phyloP scores from a whole-genome alignment of 176 grass and related monocot species.

The Urochloa ruziziensis region DNA sequence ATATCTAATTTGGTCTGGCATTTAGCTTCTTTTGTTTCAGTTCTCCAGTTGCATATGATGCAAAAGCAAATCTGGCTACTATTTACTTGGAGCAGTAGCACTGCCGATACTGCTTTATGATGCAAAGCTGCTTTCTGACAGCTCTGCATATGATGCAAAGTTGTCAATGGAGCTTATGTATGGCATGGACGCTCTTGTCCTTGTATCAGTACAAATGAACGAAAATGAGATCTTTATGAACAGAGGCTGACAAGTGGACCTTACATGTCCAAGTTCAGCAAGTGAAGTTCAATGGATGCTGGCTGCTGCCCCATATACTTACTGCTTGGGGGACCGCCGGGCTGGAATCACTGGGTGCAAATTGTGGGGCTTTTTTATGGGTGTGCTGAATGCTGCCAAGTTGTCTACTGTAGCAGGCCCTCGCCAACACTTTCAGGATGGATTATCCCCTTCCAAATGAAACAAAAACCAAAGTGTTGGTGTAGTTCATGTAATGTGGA shows the following conservation, averaged over 20 bases:
- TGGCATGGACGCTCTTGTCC: neutral
- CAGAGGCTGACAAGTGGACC: neutral
- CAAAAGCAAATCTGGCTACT: neutral
- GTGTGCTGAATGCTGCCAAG: constrained; percentile 13
- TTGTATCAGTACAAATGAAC: neutral
- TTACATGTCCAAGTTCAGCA: constrained; percentile 1
- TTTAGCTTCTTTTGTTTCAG: constrained; percentile 24
- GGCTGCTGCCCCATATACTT: neutral
- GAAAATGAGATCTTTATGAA: neutral
- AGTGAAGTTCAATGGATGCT: neutral
- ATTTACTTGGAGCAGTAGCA: constrained; percentile 5
- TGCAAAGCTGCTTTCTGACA: constrained; percentile 8
- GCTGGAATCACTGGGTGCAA: neutral
- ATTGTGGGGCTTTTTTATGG: neutral
- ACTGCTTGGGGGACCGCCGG: neutral
- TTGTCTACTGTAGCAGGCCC: neutral
- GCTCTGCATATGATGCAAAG: neutral
- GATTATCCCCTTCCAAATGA: neutral
- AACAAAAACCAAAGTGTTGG: neutral
- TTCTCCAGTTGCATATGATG: constrained; percentile 6
- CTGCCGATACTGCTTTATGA: neutral
- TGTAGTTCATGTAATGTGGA: neutral
- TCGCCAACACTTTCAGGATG: neutral
- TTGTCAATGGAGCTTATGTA: neutral
- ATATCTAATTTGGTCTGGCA: constrained; percentile 21